Evolutionary conservation across 2,329 filamentous ascomycete species (phyloP), one percentile per base, ranked within the genome.

Genomic region (Colletotrichum incanum): DNA sequence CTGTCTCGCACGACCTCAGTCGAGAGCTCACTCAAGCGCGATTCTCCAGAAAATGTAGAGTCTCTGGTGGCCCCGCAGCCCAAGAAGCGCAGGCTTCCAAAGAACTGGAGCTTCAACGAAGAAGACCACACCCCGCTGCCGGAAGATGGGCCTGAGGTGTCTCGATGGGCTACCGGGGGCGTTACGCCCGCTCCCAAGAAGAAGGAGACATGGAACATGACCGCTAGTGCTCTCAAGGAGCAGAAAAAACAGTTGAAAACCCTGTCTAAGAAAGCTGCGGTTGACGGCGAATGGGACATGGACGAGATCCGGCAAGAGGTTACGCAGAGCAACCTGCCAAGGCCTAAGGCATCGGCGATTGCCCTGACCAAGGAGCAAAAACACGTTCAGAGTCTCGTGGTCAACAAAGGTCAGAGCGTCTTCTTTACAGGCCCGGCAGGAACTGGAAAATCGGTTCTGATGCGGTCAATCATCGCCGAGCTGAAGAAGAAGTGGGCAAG

Each of bases 391-490:
- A 91, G 94, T 56, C 86, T 98, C 26, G 96, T 99, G 12, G 89
- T 94, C 9, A 89, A 96, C 28, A 85, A 93, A 74, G 89, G 89
- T 71, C 93, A 95, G 80, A 98, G 96, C 77, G 95, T 98, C 2
- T 99, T 99, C 85, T 99, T 99, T 81, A 99, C 96, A 1, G 96
- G 96, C 76, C 97, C 96, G 71, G 96, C 96, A 70, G 95, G 93
- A 86, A 98, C 96, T 5, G 96, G 96, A 81, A 99, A 99, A 86
- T 99, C 96, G 1, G 96, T 99, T 5, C 84, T 99, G 69, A 94
- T 99, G 88, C 90, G 95, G 74, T 92, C 97, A 75, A 98, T 98
- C 73, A 98, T 99, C 76, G 85, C 89, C 6, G 91, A 93, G 5
- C 80, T 99, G 62, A 93, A 93, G 72, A 90, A 90, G 74, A 98